Evolutionary conservation across 2,329 filamentous ascomycete genomes (phyloP).

Genomic region (Phialophora tarda): DNA sequence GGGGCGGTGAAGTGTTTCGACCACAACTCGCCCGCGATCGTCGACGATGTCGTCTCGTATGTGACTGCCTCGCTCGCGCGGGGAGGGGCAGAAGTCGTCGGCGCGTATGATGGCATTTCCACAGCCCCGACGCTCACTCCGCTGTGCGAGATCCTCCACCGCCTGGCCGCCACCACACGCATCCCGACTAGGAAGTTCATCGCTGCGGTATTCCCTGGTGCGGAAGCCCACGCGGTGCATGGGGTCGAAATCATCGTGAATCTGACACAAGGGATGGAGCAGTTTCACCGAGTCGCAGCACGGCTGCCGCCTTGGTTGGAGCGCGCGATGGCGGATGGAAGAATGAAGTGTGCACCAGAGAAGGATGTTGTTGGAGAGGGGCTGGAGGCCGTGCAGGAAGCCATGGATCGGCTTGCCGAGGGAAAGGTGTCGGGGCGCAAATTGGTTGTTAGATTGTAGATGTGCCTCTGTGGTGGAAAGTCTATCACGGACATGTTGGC

Average conservation of each 20-base stretch:
- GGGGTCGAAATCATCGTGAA: slow-evolving; percentile 11
- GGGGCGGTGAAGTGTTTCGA: slow-evolving; percentile 52
- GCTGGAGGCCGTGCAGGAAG: slow-evolving; percentile 1
- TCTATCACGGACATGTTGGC: background rate
- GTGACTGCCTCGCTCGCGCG: background rate
- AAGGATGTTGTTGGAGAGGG: slow-evolving; percentile 5
- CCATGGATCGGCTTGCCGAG: slow-evolving; percentile 10
- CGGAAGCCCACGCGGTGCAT: slow-evolving; percentile 1
- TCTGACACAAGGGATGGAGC: background rate
- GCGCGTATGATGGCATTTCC: slow-evolving; percentile 18
- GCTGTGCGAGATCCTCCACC: slow-evolving; percentile 7
- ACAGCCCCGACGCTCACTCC: background rate
- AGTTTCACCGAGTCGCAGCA: background rate
- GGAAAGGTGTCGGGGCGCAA: slow-evolving; percentile 13
- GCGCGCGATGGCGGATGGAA: background rate
- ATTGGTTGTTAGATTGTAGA: slow-evolving; percentile 5
- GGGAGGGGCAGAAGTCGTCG: background rate
- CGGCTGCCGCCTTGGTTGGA: slow-evolving; percentile 5
- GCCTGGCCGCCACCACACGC: background rate
- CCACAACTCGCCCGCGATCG: slow-evolving; percentile 41
- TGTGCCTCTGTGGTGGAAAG: background rate
- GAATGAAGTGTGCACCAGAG: slow-evolving; percentile 5
- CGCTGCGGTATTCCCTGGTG: slow-evolving; percentile 9
- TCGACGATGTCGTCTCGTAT: slow-evolving; percentile 8
- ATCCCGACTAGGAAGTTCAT: slow-evolving; percentile 13